Base-by-base conservation (phyloP, 768 basidiomycete genomes). In the Amanita pseudoporphyria region DNA sequence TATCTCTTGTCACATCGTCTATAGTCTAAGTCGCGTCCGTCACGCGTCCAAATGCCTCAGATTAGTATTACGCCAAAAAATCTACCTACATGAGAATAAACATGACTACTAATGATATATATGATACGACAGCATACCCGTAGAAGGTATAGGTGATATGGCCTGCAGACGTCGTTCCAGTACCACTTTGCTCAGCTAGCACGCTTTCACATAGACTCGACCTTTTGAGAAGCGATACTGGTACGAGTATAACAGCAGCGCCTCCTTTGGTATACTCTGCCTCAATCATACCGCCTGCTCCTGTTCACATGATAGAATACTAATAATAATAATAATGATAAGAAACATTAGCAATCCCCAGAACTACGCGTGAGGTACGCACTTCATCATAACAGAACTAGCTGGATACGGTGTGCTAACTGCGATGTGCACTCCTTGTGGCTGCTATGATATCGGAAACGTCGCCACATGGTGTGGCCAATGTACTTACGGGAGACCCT, bases 281-380 rank as follows among this genome's bases (percentile, higher is more conserved):
- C 21, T 76, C 70, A 44, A 90, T 57, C 31, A 71, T 77, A 35
- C 83, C 82, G 40, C 72, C 68, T 36, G 84, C 78, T 24, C 84
- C 87, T 85, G 81, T 32, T 64, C 61, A 62, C 87, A 89, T 2
- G 76, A 76, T 18, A 87, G 58, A 47, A 87, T 67, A 54, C 83
- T 84, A 53, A 9, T 31, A 16, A 30, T 16, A 37, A 35, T n/a
- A n/a, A n/a, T n/a, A n/a, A n/a, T n/a, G n/a, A n/a, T n/a, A n/a
- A 10, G 32, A 43, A 49, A 46, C 26, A 41, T 22, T 18, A 5
- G 45, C 31, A 30, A 32, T 18, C 40, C 24, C 33, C n/a, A 22
- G 41, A 45, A 16, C 31, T 37, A 16, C 35, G 33, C 22, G 13
- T 9, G 21, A 31, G n/a, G 43, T 9, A 64, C 79, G 51, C 56